Conservation (phyloP, 768 basidiomycete genomes). For the Tephrocybe sp. region DNA sequence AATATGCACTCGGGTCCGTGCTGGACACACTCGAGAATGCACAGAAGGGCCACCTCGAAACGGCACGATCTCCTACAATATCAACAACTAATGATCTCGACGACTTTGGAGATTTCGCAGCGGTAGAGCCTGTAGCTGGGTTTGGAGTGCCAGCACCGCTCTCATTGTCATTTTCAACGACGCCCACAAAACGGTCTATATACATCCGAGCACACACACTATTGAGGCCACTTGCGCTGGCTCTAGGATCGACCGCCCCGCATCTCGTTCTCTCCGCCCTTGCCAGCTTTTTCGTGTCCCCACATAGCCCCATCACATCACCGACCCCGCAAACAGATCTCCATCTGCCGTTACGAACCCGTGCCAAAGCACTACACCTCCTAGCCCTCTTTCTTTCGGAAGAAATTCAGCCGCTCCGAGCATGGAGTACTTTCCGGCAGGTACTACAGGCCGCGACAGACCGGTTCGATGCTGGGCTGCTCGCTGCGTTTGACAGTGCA, state of each 20-base stretch:
- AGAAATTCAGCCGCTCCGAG: slow-evolving; percentile 65
- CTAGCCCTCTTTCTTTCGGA: slow-evolving; percentile 77
- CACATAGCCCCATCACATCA: background rate
- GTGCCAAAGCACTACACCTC: slow-evolving; percentile 70
- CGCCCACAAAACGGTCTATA: slow-evolving; percentile 33
- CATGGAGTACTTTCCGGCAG: slow-evolving; percentile 60
- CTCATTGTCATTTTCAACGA: slow-evolving; percentile 16
- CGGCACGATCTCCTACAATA: slow-evolving; percentile 3
- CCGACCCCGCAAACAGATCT: slow-evolving; percentile 19
- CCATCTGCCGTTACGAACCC: slow-evolving; percentile 48
- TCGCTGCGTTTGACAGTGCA: slow-evolving; percentile 89
- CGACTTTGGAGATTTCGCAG: slow-evolving; percentile 20
- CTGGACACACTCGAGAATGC: slow-evolving; percentile 59
- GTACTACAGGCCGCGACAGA: slow-evolving; percentile 81
- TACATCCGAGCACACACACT: slow-evolving; percentile 68
- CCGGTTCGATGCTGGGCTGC: slow-evolving; percentile 81
- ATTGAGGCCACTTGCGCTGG: slow-evolving; percentile 56
- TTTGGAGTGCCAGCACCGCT: slow-evolving; percentile 20
- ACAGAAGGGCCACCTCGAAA: slow-evolving; percentile 84
- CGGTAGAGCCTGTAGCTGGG: slow-evolving; percentile 8
- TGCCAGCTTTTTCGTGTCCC: slow-evolving; percentile 36
- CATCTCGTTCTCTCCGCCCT: slow-evolving; percentile 67
- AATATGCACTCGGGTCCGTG: slow-evolving; percentile 35
- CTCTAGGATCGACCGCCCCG: slow-evolving; percentile 57
- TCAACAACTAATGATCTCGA: slow-evolving; percentile 14